These are phyloP conservation scores for Silene conica DNA, from an alignment of 148 eudicot genomes.

Conservation along the genomic window DNA sequence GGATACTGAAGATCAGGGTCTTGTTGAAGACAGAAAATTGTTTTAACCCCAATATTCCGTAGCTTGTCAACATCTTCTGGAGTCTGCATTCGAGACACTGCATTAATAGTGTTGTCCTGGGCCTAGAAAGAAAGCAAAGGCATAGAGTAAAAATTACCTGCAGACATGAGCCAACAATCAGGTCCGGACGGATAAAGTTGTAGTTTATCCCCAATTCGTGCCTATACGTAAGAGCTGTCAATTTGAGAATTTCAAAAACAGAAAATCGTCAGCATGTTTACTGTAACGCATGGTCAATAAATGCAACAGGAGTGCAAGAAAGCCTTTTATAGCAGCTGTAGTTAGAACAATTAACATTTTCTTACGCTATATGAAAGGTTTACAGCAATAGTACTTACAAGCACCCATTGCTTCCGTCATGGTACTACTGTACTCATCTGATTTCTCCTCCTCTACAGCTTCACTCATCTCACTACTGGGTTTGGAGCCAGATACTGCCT, in stretches of 20 bases:
- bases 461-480: slow-evolving; percentile 45
- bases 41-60: slow-evolving; percentile 71
- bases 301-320: not conserved
- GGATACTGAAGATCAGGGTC: slow-evolving; percentile 98
- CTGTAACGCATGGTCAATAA: slow-evolving; percentile 2
- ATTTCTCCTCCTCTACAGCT: slow-evolving; percentile 51
- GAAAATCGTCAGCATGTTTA: not conserved
- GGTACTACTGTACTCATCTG: slow-evolving; percentile 70
- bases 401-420: slow-evolving; percentile 99
- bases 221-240: slow-evolving; percentile 80
- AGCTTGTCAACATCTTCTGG: slow-evolving; percentile 95
- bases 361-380: not conserved
- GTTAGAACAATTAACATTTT: not conserved
- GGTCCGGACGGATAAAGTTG: slow-evolving; percentile 83
- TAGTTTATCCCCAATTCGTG: slow-evolving; percentile 96
- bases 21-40: slow-evolving; percentile 90
- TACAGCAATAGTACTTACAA: slow-evolving; percentile 45
- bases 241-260: slow-evolving; percentile 9
- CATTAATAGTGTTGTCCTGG: slow-evolving; percentile 8
- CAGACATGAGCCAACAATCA: slow-evolving; percentile 95
- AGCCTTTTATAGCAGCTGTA: not conserved
- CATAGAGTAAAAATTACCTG: slow-evolving; percentile 49
- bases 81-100: slow-evolving; percentile 44
- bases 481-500: slow-evolving; percentile 69
- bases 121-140: slow-evolving; percentile 6